Percentiles rank a stretch among this genome's conserved stretches.
Evolutionary conservation across 2,329 filamentous ascomycete genomes (phyloP).

Genomic region (Cladosporium austrohemisphaericum): DNA sequence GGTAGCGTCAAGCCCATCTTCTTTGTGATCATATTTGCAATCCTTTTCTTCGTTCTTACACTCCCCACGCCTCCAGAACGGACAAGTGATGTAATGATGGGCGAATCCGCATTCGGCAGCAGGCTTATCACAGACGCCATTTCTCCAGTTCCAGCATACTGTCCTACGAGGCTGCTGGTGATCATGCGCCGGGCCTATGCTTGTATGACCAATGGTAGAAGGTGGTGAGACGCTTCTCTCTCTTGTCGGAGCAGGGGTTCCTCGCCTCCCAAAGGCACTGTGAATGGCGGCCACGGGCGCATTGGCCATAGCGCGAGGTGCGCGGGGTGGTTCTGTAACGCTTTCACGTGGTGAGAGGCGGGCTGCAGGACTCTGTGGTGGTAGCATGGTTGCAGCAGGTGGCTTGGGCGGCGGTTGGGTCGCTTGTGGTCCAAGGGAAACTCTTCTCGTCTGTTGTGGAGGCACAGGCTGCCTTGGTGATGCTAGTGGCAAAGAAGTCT

Average conservation of each 20-base stretch:
- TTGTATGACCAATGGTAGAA: background rate
- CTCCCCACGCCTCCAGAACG: constrained; percentile 17
- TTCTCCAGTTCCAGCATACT: constrained; percentile 19
- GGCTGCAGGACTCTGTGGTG: no score
- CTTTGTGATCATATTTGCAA: background rate
- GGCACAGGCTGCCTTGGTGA: no score
- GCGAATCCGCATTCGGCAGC: constrained; percentile 24
- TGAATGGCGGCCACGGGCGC: constrained; percentile 1
- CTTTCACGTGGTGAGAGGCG: no score
- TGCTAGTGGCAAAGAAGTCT: no score
- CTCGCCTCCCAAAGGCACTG: constrained; percentile 15
- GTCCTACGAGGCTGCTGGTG: background rate
- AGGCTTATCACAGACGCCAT: constrained; percentile 16
- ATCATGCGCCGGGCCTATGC: background rate
- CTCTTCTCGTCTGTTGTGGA: no score
- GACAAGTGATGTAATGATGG: constrained; percentile 24
- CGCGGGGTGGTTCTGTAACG: no score
- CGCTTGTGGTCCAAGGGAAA: no score
- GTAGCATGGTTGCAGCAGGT: no score
- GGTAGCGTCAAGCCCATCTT: no score
- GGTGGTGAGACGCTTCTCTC: constrained; percentile 13
- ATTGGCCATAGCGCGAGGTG: background rate
- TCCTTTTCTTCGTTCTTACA: constrained; percentile 17
- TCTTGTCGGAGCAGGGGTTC: constrained; percentile 14
- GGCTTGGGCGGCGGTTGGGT: no score